These are phyloP conservation scores for Nevesoporus exiguus DNA, from an alignment of 768 basidiomycete genomes.

Conservation along the genomic window DNA sequence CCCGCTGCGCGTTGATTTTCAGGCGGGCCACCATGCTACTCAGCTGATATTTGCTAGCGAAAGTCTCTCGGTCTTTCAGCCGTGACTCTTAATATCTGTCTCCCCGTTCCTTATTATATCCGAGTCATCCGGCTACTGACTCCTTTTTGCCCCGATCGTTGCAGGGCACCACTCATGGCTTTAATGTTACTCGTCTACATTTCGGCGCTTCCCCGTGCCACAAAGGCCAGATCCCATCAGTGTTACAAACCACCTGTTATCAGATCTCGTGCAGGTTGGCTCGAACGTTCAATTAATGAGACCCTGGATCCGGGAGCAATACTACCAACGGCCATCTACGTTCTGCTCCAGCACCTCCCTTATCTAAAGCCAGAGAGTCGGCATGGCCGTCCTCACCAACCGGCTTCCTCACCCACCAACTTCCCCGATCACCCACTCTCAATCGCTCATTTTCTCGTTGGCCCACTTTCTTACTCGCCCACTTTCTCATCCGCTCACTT, in stretches of 20 bases:
- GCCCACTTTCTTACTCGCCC: no score
- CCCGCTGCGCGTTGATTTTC: background rate
- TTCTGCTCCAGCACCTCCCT: background rate
- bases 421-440: no score
- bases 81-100: background rate
- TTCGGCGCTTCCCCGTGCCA: background rate
- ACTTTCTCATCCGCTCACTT: no score
- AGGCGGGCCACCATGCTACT: no score
- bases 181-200: background rate
- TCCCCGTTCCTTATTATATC: background rate
- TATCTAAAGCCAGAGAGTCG: background rate
- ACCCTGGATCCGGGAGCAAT: background rate
- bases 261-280: background rate
- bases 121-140: background rate
- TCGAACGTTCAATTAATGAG: background rate
- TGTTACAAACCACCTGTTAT: background rate
- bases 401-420: constrained; percentile 10
- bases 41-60: background rate
- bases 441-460: no score
- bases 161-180: background rate
- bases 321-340: background rate
- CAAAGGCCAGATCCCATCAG: background rate
- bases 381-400: background rate
- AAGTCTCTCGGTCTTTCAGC: background rate
- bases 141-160: background rate